Evolutionary conservation across 805 yeast species (phyloP).

Genomic region (Hanseniaspora hatyaiensis): DNA sequence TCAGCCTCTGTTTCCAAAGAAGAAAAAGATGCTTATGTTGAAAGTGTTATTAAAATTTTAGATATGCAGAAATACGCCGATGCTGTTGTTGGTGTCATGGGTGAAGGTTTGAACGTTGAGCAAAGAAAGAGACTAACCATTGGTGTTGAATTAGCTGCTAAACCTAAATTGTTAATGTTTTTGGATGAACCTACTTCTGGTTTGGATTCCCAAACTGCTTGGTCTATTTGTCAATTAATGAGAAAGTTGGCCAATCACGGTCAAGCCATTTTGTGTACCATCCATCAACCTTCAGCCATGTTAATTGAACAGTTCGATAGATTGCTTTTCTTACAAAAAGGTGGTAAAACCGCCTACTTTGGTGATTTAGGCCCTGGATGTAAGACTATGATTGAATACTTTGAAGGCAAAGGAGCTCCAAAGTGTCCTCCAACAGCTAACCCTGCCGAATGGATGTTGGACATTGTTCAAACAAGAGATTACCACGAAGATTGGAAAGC

Average conservation of each 20-base stretch:
- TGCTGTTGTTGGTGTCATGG: conserved; percentile 63
- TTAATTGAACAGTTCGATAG: conserved; percentile 69
- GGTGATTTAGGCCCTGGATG: conserved; percentile 60
- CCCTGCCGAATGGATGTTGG: conserved; percentile 89
- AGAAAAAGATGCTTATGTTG: conserved; percentile 57
- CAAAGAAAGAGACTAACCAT: conserved; percentile 52
- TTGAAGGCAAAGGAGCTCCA: conserved; percentile 54
- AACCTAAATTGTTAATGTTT: conserved; percentile 48
- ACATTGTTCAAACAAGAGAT: conserved; percentile 70
- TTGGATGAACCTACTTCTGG: conserved; percentile 63
- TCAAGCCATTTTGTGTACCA: conserved; percentile 60
- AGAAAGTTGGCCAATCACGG: conserved; percentile 49
- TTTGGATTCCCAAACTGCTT: conserved; percentile 56
- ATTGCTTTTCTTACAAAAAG: conserved; percentile 53
- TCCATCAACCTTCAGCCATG: conserved; percentile 78
- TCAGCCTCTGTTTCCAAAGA: conserved; percentile 38
- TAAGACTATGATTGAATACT: conserved; percentile 47
- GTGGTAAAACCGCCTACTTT: conserved; percentile 66
- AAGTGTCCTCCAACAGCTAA: conserved; percentile 59
- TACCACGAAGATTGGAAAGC: conserved; percentile 67
- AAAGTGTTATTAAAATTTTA: conserved; percentile 48
- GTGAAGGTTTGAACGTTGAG: conserved; percentile 56
- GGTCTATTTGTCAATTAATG: conserved; percentile 53
- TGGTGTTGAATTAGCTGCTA: conserved; percentile 58
- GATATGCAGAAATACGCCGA: conserved; percentile 57